A percentile compares a stretch with the other conserved stretches of the same genome.
phyloP scores from a whole-genome alignment of 2,329 filamentous ascomycete genomes.

The Coleophoma crateriformis region DNA sequence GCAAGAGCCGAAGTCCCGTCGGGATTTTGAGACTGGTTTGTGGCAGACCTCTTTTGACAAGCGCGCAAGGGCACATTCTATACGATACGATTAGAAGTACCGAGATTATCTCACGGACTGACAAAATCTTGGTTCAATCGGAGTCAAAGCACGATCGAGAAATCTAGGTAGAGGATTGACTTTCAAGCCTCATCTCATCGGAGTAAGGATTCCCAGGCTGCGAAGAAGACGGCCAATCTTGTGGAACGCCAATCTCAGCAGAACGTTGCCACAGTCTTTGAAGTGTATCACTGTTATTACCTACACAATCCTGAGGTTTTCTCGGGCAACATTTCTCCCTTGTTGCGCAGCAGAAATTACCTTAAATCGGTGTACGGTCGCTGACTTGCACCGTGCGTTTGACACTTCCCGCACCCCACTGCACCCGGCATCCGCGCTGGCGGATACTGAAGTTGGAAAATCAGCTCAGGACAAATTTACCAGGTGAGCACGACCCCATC shows the following conservation, averaged over 20 bases:
- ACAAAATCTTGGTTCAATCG: neutral
- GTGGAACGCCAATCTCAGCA: no score
- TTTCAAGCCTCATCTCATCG: neutral
- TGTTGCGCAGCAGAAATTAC: neutral
- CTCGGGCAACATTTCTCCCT: neutral
- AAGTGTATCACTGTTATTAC: no score
- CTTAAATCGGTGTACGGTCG: conserved; percentile 17
- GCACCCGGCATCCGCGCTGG: conserved; percentile 21
- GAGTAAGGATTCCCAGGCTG: neutral
- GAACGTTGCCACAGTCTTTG: no score
- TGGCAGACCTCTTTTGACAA: no score
- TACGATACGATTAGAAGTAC: neutral
- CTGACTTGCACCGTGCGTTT: conserved; percentile 17
- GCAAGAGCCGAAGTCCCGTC: no score
- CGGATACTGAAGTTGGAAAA: conserved; percentile 18
- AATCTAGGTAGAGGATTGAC: neutral
- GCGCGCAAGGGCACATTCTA: neutral
- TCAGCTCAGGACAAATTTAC: conserved; percentile 14
- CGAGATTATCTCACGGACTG: neutral
- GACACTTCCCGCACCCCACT: conserved; percentile 15
- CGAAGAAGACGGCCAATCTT: neutral
- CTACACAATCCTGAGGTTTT: neutral
- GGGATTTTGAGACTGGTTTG: no score
- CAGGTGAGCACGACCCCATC: conserved; percentile 17
- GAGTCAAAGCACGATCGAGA: neutral